These are phyloP conservation scores for Meira miltonrushii DNA, from an alignment of 1,284 basidiomycete species.

Conservation along the genomic window DNA sequence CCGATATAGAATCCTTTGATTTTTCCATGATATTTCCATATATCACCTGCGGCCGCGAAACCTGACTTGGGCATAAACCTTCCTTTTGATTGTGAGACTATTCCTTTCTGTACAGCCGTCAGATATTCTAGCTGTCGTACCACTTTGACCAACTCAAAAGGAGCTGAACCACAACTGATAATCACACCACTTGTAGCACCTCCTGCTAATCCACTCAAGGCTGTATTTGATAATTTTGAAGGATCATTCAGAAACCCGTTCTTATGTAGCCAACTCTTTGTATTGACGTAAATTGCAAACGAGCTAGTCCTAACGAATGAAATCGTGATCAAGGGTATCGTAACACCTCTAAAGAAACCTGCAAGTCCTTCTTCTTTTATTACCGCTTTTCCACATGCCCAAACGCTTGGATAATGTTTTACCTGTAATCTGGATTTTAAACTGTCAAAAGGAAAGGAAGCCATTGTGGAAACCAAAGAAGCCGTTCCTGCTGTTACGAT, in stretches of 20 bases:
- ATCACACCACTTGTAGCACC: constrained; percentile 76
- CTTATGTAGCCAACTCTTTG: constrained; percentile 70
- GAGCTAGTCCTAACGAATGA: constrained; percentile 88
- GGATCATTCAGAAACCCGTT: constrained; percentile 17
- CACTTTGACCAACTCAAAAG: constrained; percentile 94
- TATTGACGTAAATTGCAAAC: constrained; percentile 86
- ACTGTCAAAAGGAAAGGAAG: constrained; percentile 50
- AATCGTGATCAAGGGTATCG: constrained; percentile 91
- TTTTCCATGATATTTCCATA: constrained; percentile 43
- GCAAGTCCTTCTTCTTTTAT: constrained; percentile 83
- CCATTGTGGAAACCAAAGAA: constrained; percentile 45
- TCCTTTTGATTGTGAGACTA: constrained; percentile 41
- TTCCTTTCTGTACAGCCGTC: constrained; percentile 73
- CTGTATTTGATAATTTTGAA: constrained; percentile 23
- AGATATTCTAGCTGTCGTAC: constrained; percentile 78
- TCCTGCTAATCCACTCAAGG: constrained; percentile 53
- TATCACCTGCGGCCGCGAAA: constrained; percentile 43
- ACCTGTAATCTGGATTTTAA: constrained; percentile 49
- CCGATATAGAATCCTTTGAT: constrained; percentile 50
- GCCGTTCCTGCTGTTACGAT: constrained; percentile 47
- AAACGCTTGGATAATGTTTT: constrained; percentile 46
- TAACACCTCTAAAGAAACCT: constrained; percentile 81
- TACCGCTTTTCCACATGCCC: constrained; percentile 46
- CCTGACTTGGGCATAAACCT: constrained; percentile 41
- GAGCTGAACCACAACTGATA: constrained; percentile 57